These are phyloP conservation scores for Penicillium sp. DNA, from an alignment of 2,329 filamentous ascomycete species.

Conservation along the genomic window DNA sequence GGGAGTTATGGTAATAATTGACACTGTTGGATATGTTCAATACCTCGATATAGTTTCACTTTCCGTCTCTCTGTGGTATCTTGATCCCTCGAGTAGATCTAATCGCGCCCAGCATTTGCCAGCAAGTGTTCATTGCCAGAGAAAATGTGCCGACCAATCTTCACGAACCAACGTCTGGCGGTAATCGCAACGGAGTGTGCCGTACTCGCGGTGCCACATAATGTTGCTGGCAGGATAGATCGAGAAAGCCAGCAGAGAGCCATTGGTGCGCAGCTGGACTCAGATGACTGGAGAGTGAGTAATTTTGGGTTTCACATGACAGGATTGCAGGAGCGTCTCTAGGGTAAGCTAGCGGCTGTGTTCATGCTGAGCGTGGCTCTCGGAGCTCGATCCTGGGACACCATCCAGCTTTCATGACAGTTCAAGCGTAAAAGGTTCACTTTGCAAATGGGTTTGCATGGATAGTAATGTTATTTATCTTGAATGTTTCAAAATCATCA, in stretches of 20 bases:
- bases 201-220: not conserved
- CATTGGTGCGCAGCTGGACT: not conserved
- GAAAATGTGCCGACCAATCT: not conserved
- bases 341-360: slow-evolving; percentile 1
- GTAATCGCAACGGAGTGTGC: not conserved
- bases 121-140: not conserved
- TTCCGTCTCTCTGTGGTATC: not conserved
- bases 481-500: slow-evolving; percentile 48
- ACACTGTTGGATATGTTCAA: not conserved
- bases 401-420: not conserved
- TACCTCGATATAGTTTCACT: not conserved
- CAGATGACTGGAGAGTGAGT: too few relatives aligned
- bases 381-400: not conserved
- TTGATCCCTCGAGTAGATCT: not conserved
- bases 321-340: not conserved
- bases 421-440: slow-evolving; percentile 30
- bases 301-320: not conserved
- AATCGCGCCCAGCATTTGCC: not conserved
- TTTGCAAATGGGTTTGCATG: slow-evolving; percentile 65
- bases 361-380: not conserved
- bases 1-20: not conserved
- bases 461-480: slow-evolving; percentile 56
- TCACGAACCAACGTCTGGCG: not conserved
- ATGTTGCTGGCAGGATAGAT: not conserved
- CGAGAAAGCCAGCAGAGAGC: not conserved